A percentile compares a stretch with the other conserved stretches of the same genome.
phyloP scores from a whole-genome alignment of 1,139 yeast species.

The Saccharomyces hybrid region DNA sequence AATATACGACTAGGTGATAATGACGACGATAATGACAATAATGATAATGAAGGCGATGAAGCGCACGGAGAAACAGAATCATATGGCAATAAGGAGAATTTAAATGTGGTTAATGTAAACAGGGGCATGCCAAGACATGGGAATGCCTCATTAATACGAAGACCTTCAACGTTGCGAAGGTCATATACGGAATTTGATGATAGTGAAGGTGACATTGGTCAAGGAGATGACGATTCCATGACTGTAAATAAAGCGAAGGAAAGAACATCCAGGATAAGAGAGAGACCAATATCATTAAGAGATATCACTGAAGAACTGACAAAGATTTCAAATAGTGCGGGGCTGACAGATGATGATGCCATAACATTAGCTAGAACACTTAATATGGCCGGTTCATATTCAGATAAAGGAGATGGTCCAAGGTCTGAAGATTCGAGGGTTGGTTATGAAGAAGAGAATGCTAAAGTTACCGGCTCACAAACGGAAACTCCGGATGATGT shows the following conservation, averaged over 20 bases:
- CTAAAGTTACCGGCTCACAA: not conserved
- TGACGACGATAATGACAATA: constrained; percentile 6
- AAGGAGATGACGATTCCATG: not conserved
- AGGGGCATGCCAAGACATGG: not conserved
- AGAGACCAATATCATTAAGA: constrained; percentile 39
- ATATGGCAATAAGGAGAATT: constrained; percentile 7
- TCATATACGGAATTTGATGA: constrained; percentile 23
- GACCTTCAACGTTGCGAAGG: constrained; percentile 23
- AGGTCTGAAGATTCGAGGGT: not conserved
- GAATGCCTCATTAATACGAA: constrained; percentile 16
- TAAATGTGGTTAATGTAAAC: constrained; percentile 7
- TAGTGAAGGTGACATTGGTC: constrained; percentile 3
- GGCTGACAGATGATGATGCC: constrained; percentile 63
- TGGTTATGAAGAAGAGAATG: not conserved
- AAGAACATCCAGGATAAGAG: not conserved
- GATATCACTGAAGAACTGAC: constrained; percentile 59
- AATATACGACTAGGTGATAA: constrained; percentile 42
- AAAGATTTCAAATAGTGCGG: constrained; percentile 55
- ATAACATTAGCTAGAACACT: constrained; percentile 62
- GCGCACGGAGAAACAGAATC: not conserved
- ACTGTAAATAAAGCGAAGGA: not conserved
- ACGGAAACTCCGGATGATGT: constrained; percentile 4
- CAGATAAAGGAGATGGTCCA: not conserved
- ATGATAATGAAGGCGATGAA: not conserved
- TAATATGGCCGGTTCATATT: constrained; percentile 15